Base-by-base conservation (phyloP, 2,329 filamentous ascomycete genomes). In the Tolypocladium capitatum region DNA sequence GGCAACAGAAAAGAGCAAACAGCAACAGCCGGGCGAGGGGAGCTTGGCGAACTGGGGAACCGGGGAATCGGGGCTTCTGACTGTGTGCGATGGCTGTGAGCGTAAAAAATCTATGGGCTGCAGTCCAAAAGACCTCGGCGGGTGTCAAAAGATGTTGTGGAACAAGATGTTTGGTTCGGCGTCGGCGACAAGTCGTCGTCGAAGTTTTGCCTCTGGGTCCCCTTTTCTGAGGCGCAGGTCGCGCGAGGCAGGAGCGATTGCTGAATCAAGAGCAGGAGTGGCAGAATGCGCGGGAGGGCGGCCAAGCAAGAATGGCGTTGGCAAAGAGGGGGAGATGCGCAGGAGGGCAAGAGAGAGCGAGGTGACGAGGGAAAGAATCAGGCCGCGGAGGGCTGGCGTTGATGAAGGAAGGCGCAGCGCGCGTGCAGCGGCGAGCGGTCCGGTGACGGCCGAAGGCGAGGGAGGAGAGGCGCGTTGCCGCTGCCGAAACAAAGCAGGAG, bases 121-220 rank as follows among this genome's bases (percentile, higher is more conserved):
- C 44, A 49, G 55, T 56, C 56, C 56, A 53, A 57, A 57, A 55
- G 48, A 49, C 48, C 46, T 47, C 48, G 44, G 45, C 41, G 35
- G 40, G 49, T 38, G 48, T 40, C 51, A 52, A 57, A 57, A 46
- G 51, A 57, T 57, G 53, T 49, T 56, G 50, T 46, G 46, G 43
- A 47, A 51, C 50, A 50, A 44, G 49, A 49, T 47, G 20, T 43
- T 27, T 45, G 34, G 40, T 32, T 43, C 33, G 24, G 40, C 40
- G 34, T 31, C 24, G 48, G 42, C 33, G 45, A 32, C 40, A 32
- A n/a, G n/a, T n/a, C n/a, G 30, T 20, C 27, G 24, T 24, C 21
- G 36, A 44, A n/a, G 14, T 42, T 43, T 44, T 51, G 46, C 46
- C 40, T 44, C 30, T 21, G 18, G 31, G 16, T 31, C 31, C n/a